These are phyloP conservation scores for Solanum okadae DNA, from an alignment of 257 asterid species.

Conservation along the genomic window DNA sequence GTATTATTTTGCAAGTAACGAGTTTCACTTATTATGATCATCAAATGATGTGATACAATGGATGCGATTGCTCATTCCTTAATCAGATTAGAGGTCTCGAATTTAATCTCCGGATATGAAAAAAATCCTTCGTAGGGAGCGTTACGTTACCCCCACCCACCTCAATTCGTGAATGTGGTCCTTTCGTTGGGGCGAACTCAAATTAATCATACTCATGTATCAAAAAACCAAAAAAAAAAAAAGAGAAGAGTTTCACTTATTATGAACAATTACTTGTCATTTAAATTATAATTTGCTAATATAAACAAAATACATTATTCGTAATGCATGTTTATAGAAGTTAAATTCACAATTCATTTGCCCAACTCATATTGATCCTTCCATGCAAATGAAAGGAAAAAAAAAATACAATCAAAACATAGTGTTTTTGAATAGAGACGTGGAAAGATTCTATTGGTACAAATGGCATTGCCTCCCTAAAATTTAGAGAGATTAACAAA, in stretches of 20 bases:
- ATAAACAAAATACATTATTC: neutral
- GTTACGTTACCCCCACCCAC: too few relatives aligned
- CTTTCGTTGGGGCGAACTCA: too few relatives aligned
- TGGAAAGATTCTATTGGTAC: neutral
- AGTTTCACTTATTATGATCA: too few relatives aligned
- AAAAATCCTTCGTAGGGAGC: too few relatives aligned
- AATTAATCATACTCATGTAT: too few relatives aligned
- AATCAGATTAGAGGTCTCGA: too few relatives aligned
- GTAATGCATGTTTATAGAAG: neutral
- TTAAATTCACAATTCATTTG: neutral
- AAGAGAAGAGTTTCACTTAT: neutral
- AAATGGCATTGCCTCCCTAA: neutral
- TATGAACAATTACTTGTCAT: neutral
- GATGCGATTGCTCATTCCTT: too few relatives aligned
- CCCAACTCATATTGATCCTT: neutral
- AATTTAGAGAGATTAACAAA: conserved; percentile 9
- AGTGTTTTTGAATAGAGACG: neutral
- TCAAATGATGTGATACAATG: too few relatives aligned
- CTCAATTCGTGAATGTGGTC: too few relatives aligned
- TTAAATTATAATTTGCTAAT: neutral
- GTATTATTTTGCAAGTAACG: neutral
- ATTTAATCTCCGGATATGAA: too few relatives aligned
- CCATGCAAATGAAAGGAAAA: neutral
- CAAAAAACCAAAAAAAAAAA: too few relatives aligned
- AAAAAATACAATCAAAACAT: neutral